Evolutionary conservation across 768 basidiomycete species (phyloP), one percentile per base, ranked within the genome.

Genomic region (Lactarius vividus): DNA sequence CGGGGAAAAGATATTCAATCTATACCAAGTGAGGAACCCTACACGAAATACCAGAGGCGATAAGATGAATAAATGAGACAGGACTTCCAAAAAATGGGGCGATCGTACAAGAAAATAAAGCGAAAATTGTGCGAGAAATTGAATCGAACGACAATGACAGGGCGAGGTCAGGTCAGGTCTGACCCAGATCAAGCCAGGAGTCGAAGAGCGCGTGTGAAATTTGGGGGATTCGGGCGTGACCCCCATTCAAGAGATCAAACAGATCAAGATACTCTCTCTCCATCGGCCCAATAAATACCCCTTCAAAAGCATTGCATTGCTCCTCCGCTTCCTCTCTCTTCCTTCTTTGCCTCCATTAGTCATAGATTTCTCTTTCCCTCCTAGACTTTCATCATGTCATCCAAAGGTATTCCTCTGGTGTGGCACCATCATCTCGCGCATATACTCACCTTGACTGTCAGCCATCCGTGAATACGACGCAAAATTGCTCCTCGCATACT

Each of bases 401-500:
- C 70, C 26, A 70, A 70, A 66, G 70, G 70, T 70, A 56, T 28
- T 20, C 20, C 37, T 2, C 15, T 39, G 7, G 9, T 39, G 31
- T 31, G 18, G 9, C 37, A 4, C 55, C 54, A 49, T 61, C 23
- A 15, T 57, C 26, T 26, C 37, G 26, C 61, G 57, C 64, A 58
- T 67, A 63, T 66, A 53, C 59, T 65, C 26, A 70, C 53, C 46
- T n/a, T 57, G 28, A 16, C 9, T 15, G 29, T 16, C 62, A 88
- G 87, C 89, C 72, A 96, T 98, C 81, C 91, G 92, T 75, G 95
- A 98, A 84, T 98, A 94, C 84, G 96, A 99, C 77, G 96, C 96
- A 71, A 99, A 98, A 83, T 92, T 98, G 72, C 85, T 98, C 70
- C 83, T 98, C 35, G 93, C 95, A 44, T 97, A 98, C 84, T 98